Conservation (phyloP, 345 rosid genomes). For the Eucalyptus curtisii region DNA sequence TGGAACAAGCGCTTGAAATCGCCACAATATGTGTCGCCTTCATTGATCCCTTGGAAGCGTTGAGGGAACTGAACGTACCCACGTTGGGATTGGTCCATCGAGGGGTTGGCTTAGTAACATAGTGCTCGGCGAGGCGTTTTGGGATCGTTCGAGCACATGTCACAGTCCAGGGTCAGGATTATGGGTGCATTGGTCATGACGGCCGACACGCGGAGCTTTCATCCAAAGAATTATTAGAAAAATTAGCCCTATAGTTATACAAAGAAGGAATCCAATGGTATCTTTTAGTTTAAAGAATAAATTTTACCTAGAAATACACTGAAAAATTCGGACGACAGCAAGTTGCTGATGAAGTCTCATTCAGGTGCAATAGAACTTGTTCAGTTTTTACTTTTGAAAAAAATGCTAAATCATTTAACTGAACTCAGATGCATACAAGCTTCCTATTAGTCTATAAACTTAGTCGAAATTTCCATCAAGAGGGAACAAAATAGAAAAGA, state of each 20-base stretch:
- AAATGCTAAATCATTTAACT: neutral
- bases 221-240: neutral
- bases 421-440: neutral
- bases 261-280: neutral
- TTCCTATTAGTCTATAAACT: neutral
- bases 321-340: neutral
- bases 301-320: neutral
- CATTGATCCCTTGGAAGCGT: slow-evolving; percentile 31
- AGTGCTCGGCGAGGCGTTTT: slow-evolving; percentile 25
- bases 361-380: neutral
- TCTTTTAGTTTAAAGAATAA: neutral
- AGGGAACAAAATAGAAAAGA: neutral
- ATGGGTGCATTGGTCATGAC: slow-evolving; percentile 59
- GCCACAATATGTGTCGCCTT: slow-evolving; percentile 39
- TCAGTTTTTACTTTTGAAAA: neutral
- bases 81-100: neutral
- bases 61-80: slow-evolving; percentile 72
- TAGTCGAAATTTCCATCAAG: neutral
- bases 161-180: slow-evolving; percentile 69
- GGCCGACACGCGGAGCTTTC: slow-evolving; percentile 65
- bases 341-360: neutral
- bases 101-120: slow-evolving; percentile 40
- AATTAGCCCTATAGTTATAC: neutral
- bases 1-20: slow-evolving; percentile 21
- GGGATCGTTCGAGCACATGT: slow-evolving; percentile 70